Percentiles rank a stretch among this genome's conserved stretches.
phyloP scores from a whole-genome alignment of 2,329 filamentous ascomycete species.

The Corinectria fuckeliana region DNA sequence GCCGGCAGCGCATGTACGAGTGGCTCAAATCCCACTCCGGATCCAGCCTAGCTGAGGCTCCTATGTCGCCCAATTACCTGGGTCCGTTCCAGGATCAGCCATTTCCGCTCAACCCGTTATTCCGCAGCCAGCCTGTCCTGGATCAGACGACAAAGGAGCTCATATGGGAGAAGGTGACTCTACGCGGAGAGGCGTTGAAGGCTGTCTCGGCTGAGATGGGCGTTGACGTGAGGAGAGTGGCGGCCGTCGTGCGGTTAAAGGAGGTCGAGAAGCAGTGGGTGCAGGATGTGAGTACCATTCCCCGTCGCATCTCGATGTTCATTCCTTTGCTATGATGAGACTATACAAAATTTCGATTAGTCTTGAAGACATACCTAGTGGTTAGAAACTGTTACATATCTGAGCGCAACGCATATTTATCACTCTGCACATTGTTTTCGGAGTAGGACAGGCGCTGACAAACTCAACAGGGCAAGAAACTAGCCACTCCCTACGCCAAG shows the following conservation, averaged over 20 bases:
- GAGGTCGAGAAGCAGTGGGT: slow-evolving; percentile 83
- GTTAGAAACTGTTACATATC: slow-evolving; percentile 69
- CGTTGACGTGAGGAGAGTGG: slow-evolving; percentile 83
- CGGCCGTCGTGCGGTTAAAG: slow-evolving; percentile 84
- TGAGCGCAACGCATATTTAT: slow-evolving; percentile 28
- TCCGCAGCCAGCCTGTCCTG: slow-evolving; percentile 75
- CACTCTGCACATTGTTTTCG: not conserved
- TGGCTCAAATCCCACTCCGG: slow-evolving; percentile 45
- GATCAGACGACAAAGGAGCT: slow-evolving; percentile 74
- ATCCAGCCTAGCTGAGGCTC: slow-evolving; percentile 32
- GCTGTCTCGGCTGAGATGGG: slow-evolving; percentile 78
- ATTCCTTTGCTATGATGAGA: slow-evolving; percentile 57
- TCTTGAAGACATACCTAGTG: slow-evolving; percentile 94
- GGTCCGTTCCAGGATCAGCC: slow-evolving; percentile 55
- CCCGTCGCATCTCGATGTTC: slow-evolving; percentile 6
- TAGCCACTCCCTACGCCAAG: slow-evolving; percentile 78
- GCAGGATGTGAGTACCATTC: slow-evolving; percentile 67
- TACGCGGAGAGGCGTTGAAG: slow-evolving; percentile 72
- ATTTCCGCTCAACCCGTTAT: slow-evolving; percentile 77
- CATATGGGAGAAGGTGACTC: slow-evolving; percentile 73
- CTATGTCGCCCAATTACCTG: slow-evolving; percentile 47
- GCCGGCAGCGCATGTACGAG: slow-evolving; percentile 46
- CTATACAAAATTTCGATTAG: slow-evolving; percentile 90
- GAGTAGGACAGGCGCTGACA: slow-evolving; percentile 32
- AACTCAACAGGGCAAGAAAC: slow-evolving; percentile 69